phyloP scores from a whole-genome alignment of 2,329 filamentous ascomycete species.

The Esteya vermicola region DNA sequence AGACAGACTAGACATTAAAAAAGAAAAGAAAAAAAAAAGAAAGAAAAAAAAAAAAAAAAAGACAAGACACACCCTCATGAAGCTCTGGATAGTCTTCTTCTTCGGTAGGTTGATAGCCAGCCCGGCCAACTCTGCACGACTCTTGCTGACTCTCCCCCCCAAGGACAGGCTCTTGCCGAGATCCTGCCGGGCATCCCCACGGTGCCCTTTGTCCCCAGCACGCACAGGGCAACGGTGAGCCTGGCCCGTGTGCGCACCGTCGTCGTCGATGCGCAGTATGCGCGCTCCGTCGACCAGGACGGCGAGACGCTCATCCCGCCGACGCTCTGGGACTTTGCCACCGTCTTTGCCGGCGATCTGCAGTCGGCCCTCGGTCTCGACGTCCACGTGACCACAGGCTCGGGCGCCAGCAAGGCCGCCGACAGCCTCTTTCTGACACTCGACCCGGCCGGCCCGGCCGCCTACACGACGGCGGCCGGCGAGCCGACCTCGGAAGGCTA shows the following conservation, averaged over 20 bases:
- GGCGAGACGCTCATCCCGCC: constrained; percentile 39
- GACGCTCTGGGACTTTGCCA: constrained; percentile 30
- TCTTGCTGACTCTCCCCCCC: too few species aligned
- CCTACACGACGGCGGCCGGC: constrained; percentile 29
- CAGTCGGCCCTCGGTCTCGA: not conserved
- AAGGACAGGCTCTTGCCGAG: not conserved
- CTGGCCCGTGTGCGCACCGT: constrained; percentile 22
- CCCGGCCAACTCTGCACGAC: too few species aligned
- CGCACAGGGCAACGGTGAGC: not conserved
- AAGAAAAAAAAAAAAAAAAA: not conserved
- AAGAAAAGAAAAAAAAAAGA: not conserved
- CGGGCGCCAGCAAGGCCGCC: constrained; percentile 12
- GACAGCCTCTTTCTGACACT: constrained; percentile 31
- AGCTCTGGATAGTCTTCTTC: too few species aligned
- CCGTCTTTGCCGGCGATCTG: constrained; percentile 26
- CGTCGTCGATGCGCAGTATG: constrained; percentile 28
- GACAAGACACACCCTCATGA: too few species aligned
- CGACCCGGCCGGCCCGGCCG: constrained; percentile 20
- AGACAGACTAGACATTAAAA: not conserved
- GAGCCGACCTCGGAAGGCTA: constrained; percentile 34
- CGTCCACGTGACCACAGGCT: constrained; percentile 14
- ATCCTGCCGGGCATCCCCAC: constrained; percentile 6
- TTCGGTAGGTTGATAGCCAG: too few species aligned
- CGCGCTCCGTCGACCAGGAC: constrained; percentile 23
- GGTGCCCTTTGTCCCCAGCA: not conserved